Percentiles rank a stretch among this genome's conserved stretches.
Evolutionary conservation across 345 rosid genomes (phyloP).

Genomic region (Zanthoxylum bungeanum): DNA sequence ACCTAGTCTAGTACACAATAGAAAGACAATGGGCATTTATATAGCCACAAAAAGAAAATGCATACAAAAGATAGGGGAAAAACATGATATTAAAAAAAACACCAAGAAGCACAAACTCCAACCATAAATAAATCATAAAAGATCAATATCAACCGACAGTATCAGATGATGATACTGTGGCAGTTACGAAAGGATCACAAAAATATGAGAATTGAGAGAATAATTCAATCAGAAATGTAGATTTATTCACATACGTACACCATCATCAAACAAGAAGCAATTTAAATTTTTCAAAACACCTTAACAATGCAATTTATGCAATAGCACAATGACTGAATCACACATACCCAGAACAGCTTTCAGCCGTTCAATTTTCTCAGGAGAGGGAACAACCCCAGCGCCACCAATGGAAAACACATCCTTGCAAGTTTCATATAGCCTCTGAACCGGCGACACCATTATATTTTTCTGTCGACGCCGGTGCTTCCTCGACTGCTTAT

Average conservation of each 20-base stretch:
- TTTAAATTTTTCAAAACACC: not conserved
- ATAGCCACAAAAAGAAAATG: not conserved
- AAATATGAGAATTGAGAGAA: not conserved
- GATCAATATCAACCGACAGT: not conserved
- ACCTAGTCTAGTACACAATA: not conserved
- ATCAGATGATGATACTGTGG: not conserved
- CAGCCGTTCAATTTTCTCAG: slow-evolving; percentile 53
- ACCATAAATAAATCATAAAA: not conserved
- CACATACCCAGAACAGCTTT: slow-evolving; percentile 68
- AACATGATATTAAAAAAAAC: slow-evolving; percentile 2
- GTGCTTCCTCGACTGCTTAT: slow-evolving; percentile 33
- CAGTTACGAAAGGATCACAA: not conserved
- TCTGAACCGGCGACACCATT: slow-evolving; percentile 47
- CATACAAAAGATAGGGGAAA: slow-evolving; percentile 1
- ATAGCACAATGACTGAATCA: not conserved
- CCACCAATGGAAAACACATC: slow-evolving; percentile 54
- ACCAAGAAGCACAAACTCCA: slow-evolving; percentile 7
- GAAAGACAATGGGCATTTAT: not conserved
- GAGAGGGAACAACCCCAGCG: slow-evolving; percentile 59
- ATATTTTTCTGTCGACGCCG: slow-evolving; percentile 30
- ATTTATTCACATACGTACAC: not conserved
- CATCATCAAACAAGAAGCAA: no score
- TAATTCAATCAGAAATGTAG: not conserved
- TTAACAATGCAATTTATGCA: not conserved
- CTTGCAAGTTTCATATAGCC: slow-evolving; percentile 65